A percentile compares a stretch with the other conserved stretches of the same genome.
These are phyloP conservation scores for Laetiporus sulphureus DNA, from an alignment of 1,284 basidiomycete genomes.

Conservation along the genomic window DNA sequence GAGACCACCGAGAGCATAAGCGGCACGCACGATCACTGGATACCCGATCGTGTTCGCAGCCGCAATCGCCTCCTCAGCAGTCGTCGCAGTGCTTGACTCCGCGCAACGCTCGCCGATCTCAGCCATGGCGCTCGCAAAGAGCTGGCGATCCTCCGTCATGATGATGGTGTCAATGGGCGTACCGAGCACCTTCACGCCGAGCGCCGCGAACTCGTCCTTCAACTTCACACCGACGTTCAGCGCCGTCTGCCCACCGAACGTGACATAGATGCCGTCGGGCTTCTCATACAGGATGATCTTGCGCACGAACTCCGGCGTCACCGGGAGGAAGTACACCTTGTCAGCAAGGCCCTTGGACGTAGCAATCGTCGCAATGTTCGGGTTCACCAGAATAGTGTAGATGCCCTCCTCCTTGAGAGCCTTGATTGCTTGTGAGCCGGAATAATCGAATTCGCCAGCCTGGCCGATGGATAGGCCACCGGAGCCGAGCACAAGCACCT, in stretches of 20 bases:
- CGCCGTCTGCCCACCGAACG: constrained; percentile 97
- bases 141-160: constrained; percentile 92
- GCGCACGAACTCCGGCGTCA: constrained; percentile 95
- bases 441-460: constrained; percentile 99
- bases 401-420: constrained; percentile 98
- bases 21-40: constrained; percentile 95
- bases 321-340: constrained; percentile 98
- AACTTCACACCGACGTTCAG: constrained; percentile 96
- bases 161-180: constrained; percentile 98
- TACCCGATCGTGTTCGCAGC: constrained; percentile 92
- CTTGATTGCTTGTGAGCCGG: constrained; percentile 98
- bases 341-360: constrained; percentile 96
- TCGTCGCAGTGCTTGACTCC: constrained; percentile 80
- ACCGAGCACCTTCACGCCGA: constrained; percentile 91
- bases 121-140: constrained; percentile 94
- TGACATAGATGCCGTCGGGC: constrained; percentile 98
- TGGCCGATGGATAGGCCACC: constrained; percentile 98
- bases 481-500: constrained; percentile 97
- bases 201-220: constrained; percentile 87
- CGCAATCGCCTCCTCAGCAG: constrained; percentile 75
- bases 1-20: constrained; percentile 92
- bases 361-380: constrained; percentile 99
- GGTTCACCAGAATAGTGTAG: constrained; percentile 97
- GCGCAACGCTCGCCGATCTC: constrained; percentile 96
- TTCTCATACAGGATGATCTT: constrained; percentile 99